Base-by-base conservation (phyloP, 2,329 filamentous ascomycete genomes). In the Clonostachys rosea region DNA sequence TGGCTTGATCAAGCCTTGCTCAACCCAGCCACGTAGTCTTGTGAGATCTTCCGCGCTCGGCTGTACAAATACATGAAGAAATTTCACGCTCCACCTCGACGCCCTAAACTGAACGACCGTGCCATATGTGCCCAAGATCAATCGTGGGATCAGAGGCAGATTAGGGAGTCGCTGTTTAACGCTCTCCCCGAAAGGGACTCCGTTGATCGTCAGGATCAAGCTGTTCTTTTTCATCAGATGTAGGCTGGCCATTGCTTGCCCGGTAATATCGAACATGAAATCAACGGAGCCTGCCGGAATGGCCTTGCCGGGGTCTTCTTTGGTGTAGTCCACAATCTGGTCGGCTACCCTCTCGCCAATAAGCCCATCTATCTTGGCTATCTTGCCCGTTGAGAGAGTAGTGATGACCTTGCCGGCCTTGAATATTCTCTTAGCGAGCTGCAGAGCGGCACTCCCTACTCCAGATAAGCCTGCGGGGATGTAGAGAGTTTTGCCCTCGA, bases 381-480 rank as follows among this genome's bases (percentile, higher is more conserved):
- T 54, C 52, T 74, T 75, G 13, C 60, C 49, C 2, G 69, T 70
- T 2, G 69, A 73, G 2, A 74, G 61, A 0, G 71, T 73, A 1
- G 69, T 73, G 37, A 74, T 70, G 30, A 74, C 68, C 44, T 68
- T 71, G 16, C 60, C 62, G 3, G 68, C 71, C 1, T 62, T 56
- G 49, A 73, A 74, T 3, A 70, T 61, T 34, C 69, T 63, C 40
- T 73, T 74, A 14, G 70, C 70, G 6, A 75, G 51, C 51, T 74
- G 70, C 45, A 59, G 52, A 56, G 30, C 6, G 12, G 14, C 30
- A 42, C 9, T 30, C 33, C 34, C 5, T 17, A 24, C 14, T 7
- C 34, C 37, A 45, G 11, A 36, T 34, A 51, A 6, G 4, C 57
- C 57, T 9, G 55, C 56, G 17, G 57, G 53, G 9, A 60, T 47